Evolutionary conservation across 2,329 filamentous ascomycete genomes (phyloP).

Genomic region (Coniochaeta prunicola): DNA sequence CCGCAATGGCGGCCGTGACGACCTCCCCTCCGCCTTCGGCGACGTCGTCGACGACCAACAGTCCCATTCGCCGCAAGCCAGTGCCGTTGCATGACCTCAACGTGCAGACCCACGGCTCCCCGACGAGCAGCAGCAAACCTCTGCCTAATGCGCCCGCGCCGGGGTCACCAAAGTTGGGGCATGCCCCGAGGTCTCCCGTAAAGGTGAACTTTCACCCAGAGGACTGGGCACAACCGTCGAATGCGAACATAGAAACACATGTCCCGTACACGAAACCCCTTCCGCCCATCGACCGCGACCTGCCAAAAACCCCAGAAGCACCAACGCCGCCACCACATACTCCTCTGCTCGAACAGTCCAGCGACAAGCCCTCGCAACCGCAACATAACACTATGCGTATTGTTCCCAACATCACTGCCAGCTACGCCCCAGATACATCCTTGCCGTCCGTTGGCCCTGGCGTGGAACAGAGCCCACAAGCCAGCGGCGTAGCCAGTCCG

Average conservation of each 20-base stretch:
- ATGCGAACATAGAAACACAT: conserved; percentile 39
- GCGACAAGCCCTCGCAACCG: conserved; percentile 5
- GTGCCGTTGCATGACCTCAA: conserved; percentile 24
- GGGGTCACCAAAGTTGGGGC: conserved; percentile 38
- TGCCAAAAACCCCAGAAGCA: conserved; percentile 25
- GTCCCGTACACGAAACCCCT: not conserved
- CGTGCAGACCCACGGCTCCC: conserved; percentile 24
- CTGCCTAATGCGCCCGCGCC: conserved; percentile 18
- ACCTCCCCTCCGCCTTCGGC: conserved; percentile 16
- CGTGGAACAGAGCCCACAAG: not conserved
- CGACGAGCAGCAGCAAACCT: conserved; percentile 21
- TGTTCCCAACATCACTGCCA: conserved; percentile 5
- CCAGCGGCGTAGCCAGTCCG: conserved; percentile 13
- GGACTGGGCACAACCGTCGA: conserved; percentile 44
- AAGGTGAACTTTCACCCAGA: conserved; percentile 46
- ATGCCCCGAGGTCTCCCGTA: conserved; percentile 49
- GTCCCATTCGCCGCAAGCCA: conserved; percentile 25
- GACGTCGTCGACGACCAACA: conserved; percentile 15
- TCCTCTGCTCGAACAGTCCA: conserved; percentile 9
- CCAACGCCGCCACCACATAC: conserved; percentile 31
- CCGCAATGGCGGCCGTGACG: conserved; percentile 24
- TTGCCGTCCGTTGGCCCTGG: conserved; percentile 3
- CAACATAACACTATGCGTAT: conserved; percentile 7
- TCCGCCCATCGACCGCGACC: conserved; percentile 19
- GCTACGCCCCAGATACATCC: conserved; percentile 1